Evolutionary conservation across 1,284 basidiomycete species (phyloP).

Genomic region (Malassezia furfur): DNA sequence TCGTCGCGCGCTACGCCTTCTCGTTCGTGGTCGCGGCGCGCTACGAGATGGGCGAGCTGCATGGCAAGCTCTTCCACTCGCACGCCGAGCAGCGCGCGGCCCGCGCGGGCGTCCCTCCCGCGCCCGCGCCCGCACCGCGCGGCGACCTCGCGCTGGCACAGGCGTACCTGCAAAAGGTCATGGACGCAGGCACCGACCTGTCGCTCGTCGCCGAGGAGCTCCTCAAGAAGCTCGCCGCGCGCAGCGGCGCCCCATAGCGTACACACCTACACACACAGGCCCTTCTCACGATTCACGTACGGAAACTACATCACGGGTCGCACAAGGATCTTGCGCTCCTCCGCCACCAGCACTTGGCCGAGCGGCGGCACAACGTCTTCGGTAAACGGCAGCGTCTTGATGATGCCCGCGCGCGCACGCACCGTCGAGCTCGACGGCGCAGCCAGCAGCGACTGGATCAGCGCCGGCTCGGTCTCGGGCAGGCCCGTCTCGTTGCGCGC

Average conservation of each 20-base stretch:
- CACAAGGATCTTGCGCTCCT: conserved; percentile 19
- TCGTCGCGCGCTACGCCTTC: conserved; percentile 29
- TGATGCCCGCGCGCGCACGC: conserved; percentile 17
- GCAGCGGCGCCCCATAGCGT: background rate
- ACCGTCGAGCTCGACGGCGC: conserved; percentile 15
- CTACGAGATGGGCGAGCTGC: conserved; percentile 44
- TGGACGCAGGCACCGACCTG: conserved; percentile 39
- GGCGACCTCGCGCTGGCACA: conserved; percentile 37
- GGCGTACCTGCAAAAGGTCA: conserved; percentile 42
- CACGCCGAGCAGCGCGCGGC: conserved; percentile 12
- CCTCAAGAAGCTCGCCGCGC: conserved; percentile 29
- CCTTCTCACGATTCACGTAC: background rate
- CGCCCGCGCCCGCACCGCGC: conserved; percentile 5
- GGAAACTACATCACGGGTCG: conserved; percentile 13
- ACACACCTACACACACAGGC: background rate
- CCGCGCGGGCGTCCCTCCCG: background rate
- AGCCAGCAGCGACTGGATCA: conserved; percentile 15
- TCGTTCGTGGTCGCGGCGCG: conserved; percentile 41
- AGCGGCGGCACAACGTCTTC: conserved; percentile 9
- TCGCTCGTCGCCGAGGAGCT: conserved; percentile 39
- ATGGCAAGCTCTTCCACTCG: conserved; percentile 15
- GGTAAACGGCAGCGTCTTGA: conserved; percentile 10
- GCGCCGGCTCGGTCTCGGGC: conserved; percentile 20
- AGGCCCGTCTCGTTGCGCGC: conserved; percentile 21
- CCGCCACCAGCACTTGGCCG: conserved; percentile 15